These are phyloP conservation scores for Camelina laxa DNA, from an alignment of 345 rosid species.

Conservation along the genomic window DNA sequence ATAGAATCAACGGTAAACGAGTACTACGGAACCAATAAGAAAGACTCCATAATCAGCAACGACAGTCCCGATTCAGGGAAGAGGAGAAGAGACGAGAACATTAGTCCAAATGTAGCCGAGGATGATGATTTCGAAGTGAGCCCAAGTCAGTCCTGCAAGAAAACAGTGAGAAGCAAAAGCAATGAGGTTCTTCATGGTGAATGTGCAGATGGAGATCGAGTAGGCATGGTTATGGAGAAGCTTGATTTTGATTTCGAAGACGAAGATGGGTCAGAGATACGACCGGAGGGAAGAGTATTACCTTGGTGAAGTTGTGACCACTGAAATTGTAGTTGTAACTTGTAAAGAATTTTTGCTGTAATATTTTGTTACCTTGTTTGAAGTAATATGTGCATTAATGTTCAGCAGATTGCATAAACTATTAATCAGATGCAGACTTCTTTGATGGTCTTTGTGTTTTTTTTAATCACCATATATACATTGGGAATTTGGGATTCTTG, in stretches of 20 bases:
- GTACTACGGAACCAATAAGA: slow-evolving; percentile 54
- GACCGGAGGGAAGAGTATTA: slow-evolving; percentile 44
- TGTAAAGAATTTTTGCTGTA: slow-evolving; percentile 15
- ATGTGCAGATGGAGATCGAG: slow-evolving; percentile 14
- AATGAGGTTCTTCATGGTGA: slow-evolving; percentile 27
- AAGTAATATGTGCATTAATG: neutral
- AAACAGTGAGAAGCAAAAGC: slow-evolving; percentile 47
- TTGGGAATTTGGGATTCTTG: neutral
- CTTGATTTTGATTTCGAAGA: slow-evolving; percentile 37
- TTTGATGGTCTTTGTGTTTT: neutral
- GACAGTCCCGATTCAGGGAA: slow-evolving; percentile 67
- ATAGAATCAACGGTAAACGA: slow-evolving; percentile 75
- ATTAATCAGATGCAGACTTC: slow-evolving; percentile 8
- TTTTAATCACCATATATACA: slow-evolving; percentile 13
- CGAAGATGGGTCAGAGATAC: slow-evolving; percentile 39
- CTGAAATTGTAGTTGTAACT: slow-evolving; percentile 11
- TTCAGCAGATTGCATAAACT: slow-evolving; percentile 19
- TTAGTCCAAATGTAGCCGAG: slow-evolving; percentile 38
- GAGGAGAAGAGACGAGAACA: slow-evolving; percentile 71
- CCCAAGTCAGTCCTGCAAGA: slow-evolving; percentile 73
- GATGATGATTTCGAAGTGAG: slow-evolving; percentile 67
- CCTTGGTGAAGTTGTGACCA: slow-evolving; percentile 44
- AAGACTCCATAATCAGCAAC: slow-evolving; percentile 59
- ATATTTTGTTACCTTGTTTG: slow-evolving; percentile 1
- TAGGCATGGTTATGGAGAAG: slow-evolving; percentile 38